Conservation (phyloP, 2,329 filamentous ascomycete species). For the Curvularia eragrostidis region DNA sequence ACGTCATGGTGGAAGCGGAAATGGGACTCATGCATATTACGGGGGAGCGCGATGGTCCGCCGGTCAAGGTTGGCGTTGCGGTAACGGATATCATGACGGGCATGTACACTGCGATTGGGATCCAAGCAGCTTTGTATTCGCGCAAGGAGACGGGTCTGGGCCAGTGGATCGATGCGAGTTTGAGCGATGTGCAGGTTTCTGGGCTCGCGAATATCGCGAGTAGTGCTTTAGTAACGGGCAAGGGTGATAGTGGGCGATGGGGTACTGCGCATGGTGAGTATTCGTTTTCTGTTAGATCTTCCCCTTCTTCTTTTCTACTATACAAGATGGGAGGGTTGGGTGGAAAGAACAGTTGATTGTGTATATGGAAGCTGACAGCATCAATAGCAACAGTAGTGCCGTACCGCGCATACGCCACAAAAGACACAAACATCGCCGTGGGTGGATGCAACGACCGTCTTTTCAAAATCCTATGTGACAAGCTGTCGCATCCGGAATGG, state of each 20-base stretch:
- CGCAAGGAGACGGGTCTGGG: slow-evolving; percentile 78
- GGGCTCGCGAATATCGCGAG: slow-evolving; percentile 92
- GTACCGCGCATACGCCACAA: slow-evolving; percentile 78
- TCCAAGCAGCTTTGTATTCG: slow-evolving; percentile 86
- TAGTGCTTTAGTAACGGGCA: slow-evolving; percentile 82
- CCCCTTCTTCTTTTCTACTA: neutral
- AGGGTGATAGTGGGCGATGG: slow-evolving; percentile 89
- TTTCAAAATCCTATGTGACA: slow-evolving; percentile 65
- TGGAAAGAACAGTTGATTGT: neutral
- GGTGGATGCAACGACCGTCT: slow-evolving; percentile 69
- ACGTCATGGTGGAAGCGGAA: slow-evolving; percentile 99
- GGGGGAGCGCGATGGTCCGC: slow-evolving; percentile 81
- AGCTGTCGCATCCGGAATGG: slow-evolving; percentile 65
- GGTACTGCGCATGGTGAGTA: slow-evolving; percentile 86
- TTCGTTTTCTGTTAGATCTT: no score
- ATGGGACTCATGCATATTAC: slow-evolving; percentile 99
- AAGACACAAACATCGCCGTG: slow-evolving; percentile 67
- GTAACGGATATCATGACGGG: slow-evolving; percentile 96
- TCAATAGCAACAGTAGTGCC: slow-evolving; percentile 82
- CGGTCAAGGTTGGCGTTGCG: slow-evolving; percentile 97
- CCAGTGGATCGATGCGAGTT: slow-evolving; percentile 87
- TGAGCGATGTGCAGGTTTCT: slow-evolving; percentile 94
- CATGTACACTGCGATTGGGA: slow-evolving; percentile 90
- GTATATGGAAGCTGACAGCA: neutral
- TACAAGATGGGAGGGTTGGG: neutral